Base-by-base conservation (phyloP, 768 basidiomycete species). In the Boletus speciosus region DNA sequence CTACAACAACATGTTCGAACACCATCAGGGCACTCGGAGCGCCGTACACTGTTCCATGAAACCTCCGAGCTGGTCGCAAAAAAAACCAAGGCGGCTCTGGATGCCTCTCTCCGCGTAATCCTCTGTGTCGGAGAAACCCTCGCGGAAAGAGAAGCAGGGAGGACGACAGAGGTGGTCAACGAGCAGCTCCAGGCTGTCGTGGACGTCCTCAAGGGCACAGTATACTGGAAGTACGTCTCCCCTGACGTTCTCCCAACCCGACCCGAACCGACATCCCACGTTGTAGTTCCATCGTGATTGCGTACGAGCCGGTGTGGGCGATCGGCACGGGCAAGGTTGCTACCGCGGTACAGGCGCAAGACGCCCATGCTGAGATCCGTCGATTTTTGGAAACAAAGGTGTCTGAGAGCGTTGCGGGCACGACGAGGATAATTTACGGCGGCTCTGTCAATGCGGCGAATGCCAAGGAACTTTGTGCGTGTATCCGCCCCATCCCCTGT, bases 301-400 rank as follows among this genome's bases (percentile, higher is more conserved):
- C 97, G 19, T 99, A 95, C 71, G 93, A 96, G 71, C 92, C 94
- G 40, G 92, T 98, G 16, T 98, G 97, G 96, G 96, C 97, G 34
- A 98, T 98, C 70, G 97, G 97, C 42, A 98, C 96, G 12, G 96
- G 96, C 59, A 96, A 90, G 71, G 95, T 97, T 49, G 96, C 96
- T 42, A 91, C 91, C 32, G 77, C 90, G 1, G 78, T 77, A n/a
- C 90, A 98, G 76, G 97, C 97, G 1, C 96, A 98, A 73, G 89
- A 94, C 39, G 84, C 90, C 3, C 97, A 99, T 66, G 81, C 79
- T 37, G 83, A 87, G 55, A 86, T 95, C 64, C 90, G 97, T 61
- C 63, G 74, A 11, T 97, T 84, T 76, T 76, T 98, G 61, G 66
- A 76, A 41, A 76, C 72, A 57, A 75, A 77, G 6, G 82, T 98